Conservation (phyloP, 164 flowering plant species). For the Chimonanthus salicifolius region DNA sequence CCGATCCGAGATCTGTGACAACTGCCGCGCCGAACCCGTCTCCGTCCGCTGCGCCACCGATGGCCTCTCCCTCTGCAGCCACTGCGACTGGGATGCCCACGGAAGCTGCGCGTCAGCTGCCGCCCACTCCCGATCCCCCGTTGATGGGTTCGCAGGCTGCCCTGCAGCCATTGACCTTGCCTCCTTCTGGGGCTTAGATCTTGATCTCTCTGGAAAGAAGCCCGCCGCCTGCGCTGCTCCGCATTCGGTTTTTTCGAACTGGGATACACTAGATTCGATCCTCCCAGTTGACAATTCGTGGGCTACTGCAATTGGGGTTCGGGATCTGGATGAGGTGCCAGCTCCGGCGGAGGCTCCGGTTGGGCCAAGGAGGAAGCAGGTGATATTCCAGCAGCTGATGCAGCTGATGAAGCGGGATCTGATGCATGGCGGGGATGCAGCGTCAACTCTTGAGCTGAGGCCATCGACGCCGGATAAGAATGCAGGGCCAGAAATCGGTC, state of each 20-base stretch:
- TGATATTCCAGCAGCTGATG: constrained; percentile 55
- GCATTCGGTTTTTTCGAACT: constrained; percentile 7
- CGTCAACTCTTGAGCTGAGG: constrained; percentile 14
- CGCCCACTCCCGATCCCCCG: constrained; percentile 33
- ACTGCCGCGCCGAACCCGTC: constrained; percentile 49
- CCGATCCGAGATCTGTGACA: constrained; percentile 65
- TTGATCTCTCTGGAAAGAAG: constrained; percentile 34
- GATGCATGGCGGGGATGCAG: constrained; percentile 18
- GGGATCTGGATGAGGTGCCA: not conserved
- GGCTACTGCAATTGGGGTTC: not conserved
- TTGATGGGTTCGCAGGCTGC: constrained; percentile 65
- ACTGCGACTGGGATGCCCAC: constrained; percentile 72
- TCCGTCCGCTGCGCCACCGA: constrained; percentile 48
- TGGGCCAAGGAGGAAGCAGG: constrained; percentile 53
- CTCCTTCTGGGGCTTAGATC: constrained; percentile 33
- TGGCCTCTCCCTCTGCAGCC: constrained; percentile 47
- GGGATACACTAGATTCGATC: constrained; percentile 3
- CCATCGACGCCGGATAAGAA: constrained; percentile 24
- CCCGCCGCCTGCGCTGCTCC: not conserved
- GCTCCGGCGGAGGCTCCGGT: constrained; percentile 17
- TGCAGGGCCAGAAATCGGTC: constrained; percentile 10
- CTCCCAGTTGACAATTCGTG: constrained; percentile 19
- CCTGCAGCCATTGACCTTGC: constrained; percentile 53
- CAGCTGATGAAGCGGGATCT: constrained; percentile 43
- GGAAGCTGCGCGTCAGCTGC: constrained; percentile 41